Conservation (phyloP, 2,329 filamentous ascomycete genomes). For the Aspergillus candidus region DNA sequence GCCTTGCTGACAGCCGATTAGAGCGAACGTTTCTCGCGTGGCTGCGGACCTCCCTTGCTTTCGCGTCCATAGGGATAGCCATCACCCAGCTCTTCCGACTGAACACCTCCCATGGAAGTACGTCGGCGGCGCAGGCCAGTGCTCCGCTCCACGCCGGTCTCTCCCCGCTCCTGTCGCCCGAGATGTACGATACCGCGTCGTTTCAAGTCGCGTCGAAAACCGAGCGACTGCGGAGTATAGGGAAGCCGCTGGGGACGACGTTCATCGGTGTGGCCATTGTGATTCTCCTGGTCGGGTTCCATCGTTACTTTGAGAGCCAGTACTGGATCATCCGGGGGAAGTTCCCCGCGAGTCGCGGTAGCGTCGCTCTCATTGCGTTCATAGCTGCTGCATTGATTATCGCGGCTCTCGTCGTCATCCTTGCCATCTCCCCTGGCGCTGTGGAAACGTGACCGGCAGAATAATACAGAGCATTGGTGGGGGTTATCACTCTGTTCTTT, state of each 20-base stretch:
- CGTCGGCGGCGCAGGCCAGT: neutral
- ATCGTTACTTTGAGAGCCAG: conserved; percentile 61
- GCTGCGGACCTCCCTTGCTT: conserved; percentile 60
- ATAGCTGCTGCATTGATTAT: conserved; percentile 54
- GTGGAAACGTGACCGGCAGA: conserved; percentile 20
- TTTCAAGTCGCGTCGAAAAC: conserved; percentile 13
- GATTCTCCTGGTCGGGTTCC: conserved; percentile 57
- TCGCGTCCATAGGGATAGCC: conserved; percentile 61
- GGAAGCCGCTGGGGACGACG: conserved; percentile 58
- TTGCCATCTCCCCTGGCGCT: conserved; percentile 47
- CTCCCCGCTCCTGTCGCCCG: conserved; percentile 18
- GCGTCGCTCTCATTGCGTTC: conserved; percentile 52
- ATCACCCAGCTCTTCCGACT: conserved; percentile 62
- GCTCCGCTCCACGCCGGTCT: conserved; percentile 2
- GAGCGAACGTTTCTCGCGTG: conserved; percentile 65
- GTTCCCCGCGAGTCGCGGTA: conserved; percentile 59
- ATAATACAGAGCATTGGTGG: too few relatives aligned
- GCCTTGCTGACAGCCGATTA: conserved; percentile 20
- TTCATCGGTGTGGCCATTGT: conserved; percentile 58
- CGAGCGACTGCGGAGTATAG: conserved; percentile 44
- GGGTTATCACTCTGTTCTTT: too few relatives aligned
- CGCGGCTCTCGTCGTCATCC: conserved; percentile 53
- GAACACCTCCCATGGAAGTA: conserved; percentile 40
- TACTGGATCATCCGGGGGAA: conserved; percentile 62
- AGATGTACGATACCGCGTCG: conserved; percentile 13